phyloP scores from a whole-genome alignment of 495 filamentous ascomycete species.

The Penicillium verhagenii region DNA sequence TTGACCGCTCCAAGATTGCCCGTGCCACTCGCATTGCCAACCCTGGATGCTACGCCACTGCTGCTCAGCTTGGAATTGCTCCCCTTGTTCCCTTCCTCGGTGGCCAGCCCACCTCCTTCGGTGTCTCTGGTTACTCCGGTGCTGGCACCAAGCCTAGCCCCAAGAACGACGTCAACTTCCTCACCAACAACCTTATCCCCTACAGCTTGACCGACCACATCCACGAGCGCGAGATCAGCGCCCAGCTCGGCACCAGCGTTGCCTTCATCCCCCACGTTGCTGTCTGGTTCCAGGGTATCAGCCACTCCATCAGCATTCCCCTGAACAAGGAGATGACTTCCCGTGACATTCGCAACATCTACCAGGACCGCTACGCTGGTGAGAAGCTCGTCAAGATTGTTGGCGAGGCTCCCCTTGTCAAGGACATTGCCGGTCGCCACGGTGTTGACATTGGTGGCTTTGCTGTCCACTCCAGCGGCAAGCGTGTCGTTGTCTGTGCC shows the following conservation, averaged over 20 bases:
- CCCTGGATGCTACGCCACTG: constrained; percentile 95
- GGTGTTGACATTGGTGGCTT: constrained; percentile 95
- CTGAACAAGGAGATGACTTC: constrained; percentile 79
- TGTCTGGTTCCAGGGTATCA: constrained; percentile 96
- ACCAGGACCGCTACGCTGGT: constrained; percentile 93
- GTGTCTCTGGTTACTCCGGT: constrained; percentile 93
- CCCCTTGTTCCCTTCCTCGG: constrained; percentile 77
- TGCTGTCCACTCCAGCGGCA: constrained; percentile 82
- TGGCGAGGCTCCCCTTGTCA: constrained; percentile 85
- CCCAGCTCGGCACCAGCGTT: constrained; percentile 72
- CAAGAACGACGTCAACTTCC: constrained; percentile 90
- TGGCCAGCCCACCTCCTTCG: constrained; percentile 83
- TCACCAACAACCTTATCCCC: constrained; percentile 87
- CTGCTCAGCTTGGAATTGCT: constrained; percentile 88
- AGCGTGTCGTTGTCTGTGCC: constrained; percentile 88
- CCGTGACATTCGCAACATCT: constrained; percentile 90
- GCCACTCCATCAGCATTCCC: constrained; percentile 87
- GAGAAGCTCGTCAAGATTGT: constrained; percentile 91
- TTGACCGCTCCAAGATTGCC: constrained; percentile 72
- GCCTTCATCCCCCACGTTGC: constrained; percentile 95
- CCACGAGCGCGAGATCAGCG: constrained; percentile 87
- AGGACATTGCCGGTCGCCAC: constrained; percentile 85
- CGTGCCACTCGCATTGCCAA: constrained; percentile 87
- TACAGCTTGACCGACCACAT: constrained; percentile 95
- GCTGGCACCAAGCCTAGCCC: constrained; percentile 93